These are phyloP conservation scores for Phyllosticta capitalensis DNA, from an alignment of 2,329 filamentous ascomycete genomes.

Conservation along the genomic window DNA sequence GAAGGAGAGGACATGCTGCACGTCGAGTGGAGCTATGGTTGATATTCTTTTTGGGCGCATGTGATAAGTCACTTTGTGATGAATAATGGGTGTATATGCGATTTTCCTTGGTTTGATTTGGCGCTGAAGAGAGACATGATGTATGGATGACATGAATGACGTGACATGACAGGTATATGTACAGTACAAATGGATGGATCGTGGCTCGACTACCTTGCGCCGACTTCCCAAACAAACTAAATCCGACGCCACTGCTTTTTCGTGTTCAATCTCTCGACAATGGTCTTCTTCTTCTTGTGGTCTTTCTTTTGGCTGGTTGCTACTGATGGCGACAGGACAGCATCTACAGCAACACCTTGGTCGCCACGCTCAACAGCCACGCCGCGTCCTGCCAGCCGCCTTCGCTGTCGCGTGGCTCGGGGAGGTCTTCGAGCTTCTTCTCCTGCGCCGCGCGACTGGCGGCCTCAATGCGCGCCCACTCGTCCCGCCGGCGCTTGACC, in stretches of 20 bases:
- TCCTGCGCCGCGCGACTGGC: conserved; percentile 16
- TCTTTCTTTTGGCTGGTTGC: neutral
- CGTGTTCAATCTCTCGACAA: too few relatives aligned
- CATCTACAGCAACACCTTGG: conserved; percentile 30
- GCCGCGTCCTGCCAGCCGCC: conserved; percentile 50
- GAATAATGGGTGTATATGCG: too few relatives aligned
- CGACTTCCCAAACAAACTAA: neutral
- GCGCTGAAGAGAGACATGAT: too few relatives aligned
- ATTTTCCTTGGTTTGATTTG: too few relatives aligned
- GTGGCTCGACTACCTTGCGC: neutral
- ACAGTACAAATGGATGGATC: too few relatives aligned
- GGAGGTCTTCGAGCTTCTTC: conserved; percentile 7
- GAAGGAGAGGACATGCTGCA: too few relatives aligned
- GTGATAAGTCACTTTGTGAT: too few relatives aligned
- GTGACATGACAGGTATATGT: too few relatives aligned
- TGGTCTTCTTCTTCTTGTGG: neutral
- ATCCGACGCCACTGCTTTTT: too few relatives aligned
- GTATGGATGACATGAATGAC: too few relatives aligned
- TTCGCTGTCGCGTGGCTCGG: conserved; percentile 19
- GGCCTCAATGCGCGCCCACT: conserved; percentile 1
- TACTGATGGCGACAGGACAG: neutral
- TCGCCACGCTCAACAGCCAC: conserved; percentile 47
- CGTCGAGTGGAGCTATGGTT: too few relatives aligned
- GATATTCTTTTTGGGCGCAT: too few relatives aligned
- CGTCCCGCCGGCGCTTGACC: conserved; percentile 25